These are phyloP conservation scores for Pseudogymnoascus sp. DNA, from an alignment of 2,329 filamentous ascomycete genomes.

Conservation along the genomic window DNA sequence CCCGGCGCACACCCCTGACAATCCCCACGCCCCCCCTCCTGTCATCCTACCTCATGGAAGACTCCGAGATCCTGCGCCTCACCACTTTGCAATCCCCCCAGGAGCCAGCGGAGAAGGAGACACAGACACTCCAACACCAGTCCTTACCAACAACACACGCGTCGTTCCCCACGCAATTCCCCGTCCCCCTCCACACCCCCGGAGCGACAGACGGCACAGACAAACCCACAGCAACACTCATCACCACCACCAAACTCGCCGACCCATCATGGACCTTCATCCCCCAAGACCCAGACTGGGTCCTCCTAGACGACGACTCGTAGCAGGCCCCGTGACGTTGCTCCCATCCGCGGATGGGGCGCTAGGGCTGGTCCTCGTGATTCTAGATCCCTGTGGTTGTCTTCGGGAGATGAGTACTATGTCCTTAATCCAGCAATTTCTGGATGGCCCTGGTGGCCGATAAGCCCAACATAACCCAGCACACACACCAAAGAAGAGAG, in stretches of 20 bases:
- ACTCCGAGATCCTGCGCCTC: conserved; percentile 1
- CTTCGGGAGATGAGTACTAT: neutral
- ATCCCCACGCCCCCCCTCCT: neutral
- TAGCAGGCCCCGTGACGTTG: neutral
- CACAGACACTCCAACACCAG: neutral
- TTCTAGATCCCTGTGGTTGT: neutral
- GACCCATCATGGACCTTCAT: neutral
- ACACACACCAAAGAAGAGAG: neutral
- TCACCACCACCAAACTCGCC: neutral
- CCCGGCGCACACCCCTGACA: neutral
- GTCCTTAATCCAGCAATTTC: neutral
- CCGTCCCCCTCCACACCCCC: neutral
- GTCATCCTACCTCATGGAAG: neutral
- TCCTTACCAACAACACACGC: neutral
- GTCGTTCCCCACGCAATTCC: neutral
- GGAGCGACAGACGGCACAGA: neutral
- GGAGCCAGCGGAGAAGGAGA: neutral
- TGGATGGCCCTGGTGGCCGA: neutral
- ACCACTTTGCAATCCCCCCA: neutral
- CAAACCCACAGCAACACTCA: neutral
- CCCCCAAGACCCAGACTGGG: conserved; percentile 5
- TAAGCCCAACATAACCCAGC: neutral
- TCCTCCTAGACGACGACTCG: conserved; percentile 6
- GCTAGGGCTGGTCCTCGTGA: conserved; percentile 5
- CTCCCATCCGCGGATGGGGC: neutral